Evolutionary conservation across 352 stramenopile species (phyloP), one percentile per base, ranked within the genome.

Genomic region (Aphanomyces cochlioides): DNA sequence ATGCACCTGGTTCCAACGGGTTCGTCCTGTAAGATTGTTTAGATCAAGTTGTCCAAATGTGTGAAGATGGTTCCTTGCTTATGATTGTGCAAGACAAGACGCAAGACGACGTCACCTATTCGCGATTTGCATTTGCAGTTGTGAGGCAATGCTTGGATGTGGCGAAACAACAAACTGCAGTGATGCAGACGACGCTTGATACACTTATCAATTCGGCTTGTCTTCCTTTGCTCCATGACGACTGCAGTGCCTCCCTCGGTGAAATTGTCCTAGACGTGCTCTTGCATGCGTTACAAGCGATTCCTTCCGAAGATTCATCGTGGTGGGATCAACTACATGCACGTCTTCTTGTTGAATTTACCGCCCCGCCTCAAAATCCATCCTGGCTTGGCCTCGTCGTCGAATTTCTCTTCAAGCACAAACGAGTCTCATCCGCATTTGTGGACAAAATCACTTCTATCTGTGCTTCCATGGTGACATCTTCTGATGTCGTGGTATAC

Each of bases 371-470:
- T 12, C 12, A 28, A n/a, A 45, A 67, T 45, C 39, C 28, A 8
- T 21, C 59, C 21, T 67, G 59, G 59, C 21, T 67, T 6, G 59
- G 59, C 0, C 38, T 21, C n/a, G 41, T 56, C 15, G 59, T 67
- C 8, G 59, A 67, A 36, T 38, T 56, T 5, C 41, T 67, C n/a
- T 67, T 67, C 19, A n/a, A 56, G 21, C 59, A 37, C 40, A 37
- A 50, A 13, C 40, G 41, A 38, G 59, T 67, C 3, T 67, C 59
- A 6, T 19, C 39, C 43, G 21, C 15, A 19, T 67, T 67, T 50
- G 43, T 67, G 19, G 15, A 54, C 6, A 21, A n/a, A 12, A 56
- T 67, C 38, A 15, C 37, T 19, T 37, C 47, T 19, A 13, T 67
- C 28, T 67, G 59, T 45, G 48, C 41, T 8, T 15, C 59, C 39